These are phyloP conservation scores for Rhizoclosmatium globosum DNA, from an alignment of 192 early-diverging fungal genomes.

Conservation along the genomic window DNA sequence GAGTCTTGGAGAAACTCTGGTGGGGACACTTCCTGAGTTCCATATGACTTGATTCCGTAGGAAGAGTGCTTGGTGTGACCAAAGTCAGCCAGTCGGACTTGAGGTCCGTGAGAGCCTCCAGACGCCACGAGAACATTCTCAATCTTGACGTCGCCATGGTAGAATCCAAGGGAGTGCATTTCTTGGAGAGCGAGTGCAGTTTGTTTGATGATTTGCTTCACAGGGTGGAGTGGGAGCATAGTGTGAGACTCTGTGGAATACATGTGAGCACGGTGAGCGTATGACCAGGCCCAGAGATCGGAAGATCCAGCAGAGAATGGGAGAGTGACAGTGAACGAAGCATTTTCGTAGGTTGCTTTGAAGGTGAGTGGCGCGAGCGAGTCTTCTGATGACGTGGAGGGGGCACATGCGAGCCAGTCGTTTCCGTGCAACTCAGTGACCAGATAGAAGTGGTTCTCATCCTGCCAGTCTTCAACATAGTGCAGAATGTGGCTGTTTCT, in stretches of 20 bases:
- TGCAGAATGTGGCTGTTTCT: neutral
- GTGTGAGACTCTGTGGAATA: neutral
- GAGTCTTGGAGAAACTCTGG: constrained; percentile 30
- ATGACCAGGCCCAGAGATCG: constrained; percentile 24
- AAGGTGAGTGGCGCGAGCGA: neutral
- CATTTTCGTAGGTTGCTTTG: neutral
- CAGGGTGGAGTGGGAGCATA: constrained; percentile 1
- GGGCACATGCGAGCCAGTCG: neutral
- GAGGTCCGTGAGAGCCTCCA: neutral
- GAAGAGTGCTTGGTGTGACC: constrained; percentile 4
- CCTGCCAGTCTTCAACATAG: constrained; percentile 28
- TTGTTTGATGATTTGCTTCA: constrained; percentile 54
- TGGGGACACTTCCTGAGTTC: constrained; percentile 33
- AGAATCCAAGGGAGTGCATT: constrained; percentile 52
- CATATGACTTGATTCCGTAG: constrained; percentile 6
- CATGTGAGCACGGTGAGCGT: constrained; percentile 1
- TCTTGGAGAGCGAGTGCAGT: constrained; percentile 49
- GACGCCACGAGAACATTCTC: constrained; percentile 78
- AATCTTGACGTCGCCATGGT: constrained; percentile 80
- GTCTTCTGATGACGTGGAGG: neutral
- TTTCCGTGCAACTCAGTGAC: constrained; percentile 32
- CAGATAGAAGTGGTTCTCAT: constrained; percentile 34
- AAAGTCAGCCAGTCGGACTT: constrained; percentile 26
- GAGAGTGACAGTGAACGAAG: neutral
- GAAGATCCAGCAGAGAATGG: constrained; percentile 11